Evolutionary conservation across 1,284 basidiomycete genomes (phyloP), one percentile per base, ranked within the genome.

Genomic region (Fomitiporia mediterranea): DNA sequence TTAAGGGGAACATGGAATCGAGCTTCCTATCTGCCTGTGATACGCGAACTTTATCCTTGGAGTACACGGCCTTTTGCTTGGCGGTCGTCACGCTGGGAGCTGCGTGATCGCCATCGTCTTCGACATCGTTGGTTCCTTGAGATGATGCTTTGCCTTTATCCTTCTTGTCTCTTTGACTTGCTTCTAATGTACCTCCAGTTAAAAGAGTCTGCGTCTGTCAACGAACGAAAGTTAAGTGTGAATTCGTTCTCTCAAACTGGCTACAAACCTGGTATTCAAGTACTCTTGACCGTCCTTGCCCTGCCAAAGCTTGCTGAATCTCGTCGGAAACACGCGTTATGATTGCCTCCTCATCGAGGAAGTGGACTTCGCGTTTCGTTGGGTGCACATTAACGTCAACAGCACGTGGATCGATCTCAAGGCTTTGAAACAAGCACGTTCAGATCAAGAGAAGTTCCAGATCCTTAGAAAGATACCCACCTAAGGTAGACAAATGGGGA

Each of bases 331-430:
- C 83, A 5, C 74, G 75, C 62, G 94, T 86, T 3, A 89, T 87
- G 63, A 98, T 92, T 11, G 78, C 79, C 53, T 98, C 97, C 68
- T 99, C 94, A 62, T 98, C 84, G 54, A 98, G 72, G 65, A 99
- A 99, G 63, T 95, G 92, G 0, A 98, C 94, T 69, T 98, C 95
- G 37, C 90, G 88, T 70, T 99, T 99, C 1, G 97, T 99, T 0
- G 97, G 97, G 68, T 98, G 96, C 0, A 99, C 95, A 64, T 99
- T 99, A 56, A 98, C 95, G 66, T 99, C 97, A 8, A 99, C 87
- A 28, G 89, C 86, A 34, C 83, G 80, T 0, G 95, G 93, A 56
- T 94, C 85, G 61, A 99, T 87, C 32, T 86, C 76, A 35, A 99
- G 71, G 61, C 92, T 93, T 30, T 46, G 21, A 43, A 17, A 39